Percentiles rank a stretch among this genome's conserved stretches.
These are phyloP conservation scores for Ailanthus altissimus DNA, from an alignment of 345 rosid genomes.

Conservation along the genomic window DNA sequence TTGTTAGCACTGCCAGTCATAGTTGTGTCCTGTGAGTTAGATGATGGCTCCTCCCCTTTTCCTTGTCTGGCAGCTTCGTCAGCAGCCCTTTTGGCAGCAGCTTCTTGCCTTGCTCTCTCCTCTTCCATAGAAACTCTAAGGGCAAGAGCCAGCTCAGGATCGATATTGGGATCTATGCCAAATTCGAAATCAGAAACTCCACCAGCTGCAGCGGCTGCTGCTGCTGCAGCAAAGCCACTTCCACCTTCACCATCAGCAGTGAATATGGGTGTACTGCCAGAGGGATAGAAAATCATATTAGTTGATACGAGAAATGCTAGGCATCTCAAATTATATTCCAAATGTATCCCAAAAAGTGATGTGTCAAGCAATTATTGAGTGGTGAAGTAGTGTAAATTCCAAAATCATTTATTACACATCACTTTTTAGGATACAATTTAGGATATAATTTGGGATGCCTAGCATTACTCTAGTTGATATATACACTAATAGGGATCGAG, in stretches of 20 bases:
- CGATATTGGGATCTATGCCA: conserved; percentile 79
- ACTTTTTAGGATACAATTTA: too few relatives aligned
- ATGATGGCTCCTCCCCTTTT: conserved; percentile 51
- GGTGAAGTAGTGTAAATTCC: too few relatives aligned
- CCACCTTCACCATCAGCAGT: conserved; percentile 76
- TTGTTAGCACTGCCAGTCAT: conserved; percentile 27
- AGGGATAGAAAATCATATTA: conserved; percentile 5
- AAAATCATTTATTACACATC: too few relatives aligned
- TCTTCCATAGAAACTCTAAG: conserved; percentile 85
- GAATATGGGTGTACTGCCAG: conserved; percentile 70
- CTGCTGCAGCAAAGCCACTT: conserved; percentile 65
- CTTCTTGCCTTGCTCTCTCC: conserved; percentile 92
- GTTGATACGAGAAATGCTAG: too few relatives aligned
- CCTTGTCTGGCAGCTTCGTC: conserved; percentile 58
- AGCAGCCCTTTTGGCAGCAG: conserved; percentile 75
- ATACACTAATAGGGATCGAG: neutral
- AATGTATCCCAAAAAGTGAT: too few relatives aligned
- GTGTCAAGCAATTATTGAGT: too few relatives aligned
- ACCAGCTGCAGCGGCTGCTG: conserved; percentile 68
- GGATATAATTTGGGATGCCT: too few relatives aligned
- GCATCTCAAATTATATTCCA: too few relatives aligned
- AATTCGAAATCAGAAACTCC: conserved; percentile 62
- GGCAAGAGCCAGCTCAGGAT: conserved; percentile 84
- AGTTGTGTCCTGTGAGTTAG: conserved; percentile 50
- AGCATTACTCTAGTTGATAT: neutral